Evolutionary conservation across 768 basidiomycete genomes (phyloP), one percentile per base, ranked within the genome.

Genomic region (Suillus bovinus): DNA sequence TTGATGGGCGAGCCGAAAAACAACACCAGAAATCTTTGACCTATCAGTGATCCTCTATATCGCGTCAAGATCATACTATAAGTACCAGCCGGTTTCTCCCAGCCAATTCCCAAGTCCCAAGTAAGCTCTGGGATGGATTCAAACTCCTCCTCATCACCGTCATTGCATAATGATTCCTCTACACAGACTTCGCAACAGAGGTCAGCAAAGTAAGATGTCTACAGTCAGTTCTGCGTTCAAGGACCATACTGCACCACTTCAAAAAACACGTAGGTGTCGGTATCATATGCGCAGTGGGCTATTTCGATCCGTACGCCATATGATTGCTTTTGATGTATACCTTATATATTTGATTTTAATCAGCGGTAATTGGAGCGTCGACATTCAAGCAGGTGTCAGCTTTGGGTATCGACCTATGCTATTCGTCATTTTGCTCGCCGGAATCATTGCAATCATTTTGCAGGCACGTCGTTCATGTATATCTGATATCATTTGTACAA

Each of bases 391-490:
- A 2, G 79, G 80, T 1, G 71, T 75, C 20, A 66, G 69, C 11
- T 82, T 77, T 64, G 82, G 82, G 17, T 84, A 82, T 72, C 74
- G 77, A 33, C 67, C 67, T 31, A 72, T 82, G 54, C 69, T 84
- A 24, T 82, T 81, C 66, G 72, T 84, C 54, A 76, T 83, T 55
- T 72, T 84, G 20, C 31, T 82, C 39, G 75, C 82, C 2, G 80
- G 81, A 17, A 59, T 82, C 22, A 72, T 78, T 17, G 82, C 81
- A 33, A 76, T 81, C 20, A 72, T 81, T 31, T 74, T 80, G 9
- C 82, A 83, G 67, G 71, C 63, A 27, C 33, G 60, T 64, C 31
- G 13, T 8, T 3, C 3, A 58, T 59, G 13, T 17, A 31, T 33
- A 29, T 27, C 14, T 47, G 4, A 16, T 20, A 6, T 13, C 31